phyloP scores from a whole-genome alignment of 2,329 filamentous ascomycete genomes.

The Amauroascus verrucosus region DNA sequence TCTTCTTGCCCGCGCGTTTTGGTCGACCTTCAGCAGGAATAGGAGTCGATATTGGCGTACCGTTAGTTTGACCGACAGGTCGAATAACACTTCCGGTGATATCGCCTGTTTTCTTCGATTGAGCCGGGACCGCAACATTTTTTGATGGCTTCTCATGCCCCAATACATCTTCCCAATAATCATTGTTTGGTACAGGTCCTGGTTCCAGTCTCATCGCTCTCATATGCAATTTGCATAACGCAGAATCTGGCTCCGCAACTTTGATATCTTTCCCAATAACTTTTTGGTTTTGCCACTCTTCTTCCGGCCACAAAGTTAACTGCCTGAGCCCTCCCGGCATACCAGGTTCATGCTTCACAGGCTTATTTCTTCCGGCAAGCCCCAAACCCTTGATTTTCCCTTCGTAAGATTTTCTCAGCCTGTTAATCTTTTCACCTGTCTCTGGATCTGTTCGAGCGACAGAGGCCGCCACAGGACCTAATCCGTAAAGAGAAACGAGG shows the following conservation, averaged over 20 bases:
- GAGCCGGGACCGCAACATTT: slow-evolving; percentile 21
- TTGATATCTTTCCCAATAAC: slow-evolving; percentile 39
- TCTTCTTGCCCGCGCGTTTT: slow-evolving; percentile 40
- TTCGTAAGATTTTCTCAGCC: slow-evolving; percentile 47
- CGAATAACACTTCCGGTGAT: slow-evolving; percentile 21
- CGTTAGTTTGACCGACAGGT: slow-evolving; percentile 22
- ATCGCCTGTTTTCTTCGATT: slow-evolving; percentile 21
- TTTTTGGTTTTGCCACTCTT: slow-evolving; percentile 43
- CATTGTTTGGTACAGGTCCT: slow-evolving; percentile 37
- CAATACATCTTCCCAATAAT: slow-evolving; percentile 41
- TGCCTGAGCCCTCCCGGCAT: slow-evolving; percentile 31
- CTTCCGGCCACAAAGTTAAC: slow-evolving; percentile 40
- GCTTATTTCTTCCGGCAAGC: slow-evolving; percentile 40
- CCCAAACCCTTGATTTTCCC: slow-evolving; percentile 41
- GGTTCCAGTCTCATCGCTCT: slow-evolving; percentile 41
- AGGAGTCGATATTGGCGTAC: slow-evolving; percentile 16
- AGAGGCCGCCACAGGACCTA: slow-evolving; percentile 46
- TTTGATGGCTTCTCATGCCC: slow-evolving; percentile 40
- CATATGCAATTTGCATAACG: slow-evolving; percentile 33
- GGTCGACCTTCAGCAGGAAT: slow-evolving; percentile 28
- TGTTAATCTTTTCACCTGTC: slow-evolving; percentile 56
- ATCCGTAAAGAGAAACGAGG: slow-evolving; percentile 49
- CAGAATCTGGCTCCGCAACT: slow-evolving; percentile 33
- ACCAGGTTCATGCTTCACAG: slow-evolving; percentile 36
- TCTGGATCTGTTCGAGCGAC: slow-evolving; percentile 50